Conservation (phyloP, 1,284 basidiomycete species). For the Ustilago sp. region DNA sequence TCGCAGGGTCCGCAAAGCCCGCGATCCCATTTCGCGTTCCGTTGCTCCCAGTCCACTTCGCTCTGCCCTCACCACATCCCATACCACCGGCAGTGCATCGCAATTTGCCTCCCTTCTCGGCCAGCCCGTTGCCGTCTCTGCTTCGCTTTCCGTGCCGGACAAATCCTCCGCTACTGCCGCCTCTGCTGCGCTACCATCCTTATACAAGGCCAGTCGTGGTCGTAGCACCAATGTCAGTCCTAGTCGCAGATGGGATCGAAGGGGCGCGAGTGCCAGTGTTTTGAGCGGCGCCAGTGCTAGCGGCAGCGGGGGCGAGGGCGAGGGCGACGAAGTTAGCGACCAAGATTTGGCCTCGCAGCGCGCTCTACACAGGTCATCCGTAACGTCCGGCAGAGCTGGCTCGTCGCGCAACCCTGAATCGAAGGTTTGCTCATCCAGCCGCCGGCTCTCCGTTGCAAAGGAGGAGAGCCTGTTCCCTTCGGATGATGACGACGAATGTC, state of each 20-base stretch:
- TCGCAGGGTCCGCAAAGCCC: constrained; percentile 15
- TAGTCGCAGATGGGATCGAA: constrained; percentile 53
- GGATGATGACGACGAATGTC: constrained; percentile 47
- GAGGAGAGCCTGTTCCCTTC: constrained; percentile 47
- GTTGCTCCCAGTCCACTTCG: constrained; percentile 30
- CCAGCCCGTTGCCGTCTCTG: constrained; percentile 32
- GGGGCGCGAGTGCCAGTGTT: constrained; percentile 51
- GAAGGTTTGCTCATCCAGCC: constrained; percentile 9
- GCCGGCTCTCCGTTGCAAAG: constrained; percentile 26
- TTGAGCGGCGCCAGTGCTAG: constrained; percentile 47
- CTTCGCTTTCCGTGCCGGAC: constrained; percentile 36
- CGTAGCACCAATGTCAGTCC: constrained; percentile 55
- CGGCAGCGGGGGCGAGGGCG: constrained; percentile 44
- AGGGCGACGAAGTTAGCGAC: constrained; percentile 34
- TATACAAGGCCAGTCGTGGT: constrained; percentile 52
- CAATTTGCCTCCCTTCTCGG: constrained; percentile 38
- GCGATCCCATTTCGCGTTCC: constrained; percentile 26
- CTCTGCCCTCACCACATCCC: constrained; percentile 15
- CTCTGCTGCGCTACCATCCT: constrained; percentile 37
- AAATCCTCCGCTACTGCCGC: constrained; percentile 23
- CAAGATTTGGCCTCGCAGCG: constrained; percentile 3
- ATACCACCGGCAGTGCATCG: constrained; percentile 32
- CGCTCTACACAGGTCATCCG: background rate
- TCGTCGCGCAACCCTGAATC: background rate
- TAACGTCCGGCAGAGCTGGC: background rate